Base-by-base conservation (phyloP, 2,329 filamentous ascomycete genomes). In the Nemania sp. region DNA sequence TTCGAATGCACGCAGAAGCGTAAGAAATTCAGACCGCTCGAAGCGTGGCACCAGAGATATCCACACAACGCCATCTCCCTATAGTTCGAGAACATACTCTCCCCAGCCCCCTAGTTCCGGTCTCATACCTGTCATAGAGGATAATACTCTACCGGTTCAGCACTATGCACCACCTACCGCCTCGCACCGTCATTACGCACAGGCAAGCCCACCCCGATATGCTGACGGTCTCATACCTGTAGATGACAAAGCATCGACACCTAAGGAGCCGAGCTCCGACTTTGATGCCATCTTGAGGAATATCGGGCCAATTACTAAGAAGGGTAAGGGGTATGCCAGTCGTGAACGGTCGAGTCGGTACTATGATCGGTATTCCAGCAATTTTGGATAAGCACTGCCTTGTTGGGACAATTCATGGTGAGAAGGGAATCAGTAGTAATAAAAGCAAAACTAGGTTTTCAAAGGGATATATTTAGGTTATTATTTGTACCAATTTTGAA, bases 201-300 rank as follows among this genome's bases (percentile, higher is more conserved):
- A 18, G 6, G 56, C 61, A 18, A 62, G 61, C 22, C 53, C 22
- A 11, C 65, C 47, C 13, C 29, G 11, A 0, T 69, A 61, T 26
- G 35, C n/a, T 1, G 38, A 62, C 1, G 68, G 68, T 13, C 56
- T 64, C 18, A 69, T 70, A 20, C 66, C 56, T 1, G 52, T 55
- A 1, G 62, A 68, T 11, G 62, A 65, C 18, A 62, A 59, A 13
- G 56, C 60, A 18, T 20, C 56, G 18, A 58, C 62, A 15, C 53
- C 59, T 1, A 64, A 63, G 24, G 60, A 54, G 41, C 57, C 65
- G 7, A 65, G 61, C 58, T 38, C 47, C 1, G 68, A 70, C 26
- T 70, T 70, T 7, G 68, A 70, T 26, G 47, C 66, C 0, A 70
- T 70, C 47, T 62, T 70, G 41, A 27, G 63, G 18, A 70, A 69